These are phyloP conservation scores for Quercus tomentella DNA, from an alignment of 331 rosid genomes.

Conservation along the genomic window DNA sequence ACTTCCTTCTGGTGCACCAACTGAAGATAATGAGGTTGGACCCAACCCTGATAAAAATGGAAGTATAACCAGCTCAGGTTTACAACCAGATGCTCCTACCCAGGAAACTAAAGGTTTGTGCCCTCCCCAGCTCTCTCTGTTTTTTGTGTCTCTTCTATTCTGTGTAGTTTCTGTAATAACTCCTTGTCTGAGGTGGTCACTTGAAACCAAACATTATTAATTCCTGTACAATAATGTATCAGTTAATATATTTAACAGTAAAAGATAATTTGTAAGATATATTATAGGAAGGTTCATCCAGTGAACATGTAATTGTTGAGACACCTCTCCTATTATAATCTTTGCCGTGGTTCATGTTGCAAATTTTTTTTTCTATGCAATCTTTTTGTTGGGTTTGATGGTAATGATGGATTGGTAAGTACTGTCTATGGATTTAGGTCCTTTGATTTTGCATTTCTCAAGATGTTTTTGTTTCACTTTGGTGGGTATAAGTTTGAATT, in stretches of 20 bases:
- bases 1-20: slow-evolving; percentile 27
- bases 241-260: background rate
- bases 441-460: background rate
- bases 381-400: background rate
- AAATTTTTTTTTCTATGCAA: background rate
- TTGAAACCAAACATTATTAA: background rate
- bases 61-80: slow-evolving; percentile 39
- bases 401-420: background rate
- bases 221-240: background rate
- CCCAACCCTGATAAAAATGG: slow-evolving; percentile 32
- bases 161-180: background rate
- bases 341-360: background rate
- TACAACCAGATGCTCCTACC: slow-evolving; percentile 23
- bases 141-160: background rate
- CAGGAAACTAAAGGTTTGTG: slow-evolving; percentile 45
- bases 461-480: background rate
- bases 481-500: slow-evolving; percentile 11
- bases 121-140: slow-evolving; percentile 2
- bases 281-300: background rate
- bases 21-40: slow-evolving; percentile 35
- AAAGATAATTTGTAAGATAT: background rate
- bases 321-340: background rate
- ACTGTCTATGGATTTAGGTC: background rate
- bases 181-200: background rate
- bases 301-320: background rate